These are phyloP conservation scores for Corrigiola litoralis DNA, from an alignment of 179 eudicot species.

Conservation along the genomic window DNA sequence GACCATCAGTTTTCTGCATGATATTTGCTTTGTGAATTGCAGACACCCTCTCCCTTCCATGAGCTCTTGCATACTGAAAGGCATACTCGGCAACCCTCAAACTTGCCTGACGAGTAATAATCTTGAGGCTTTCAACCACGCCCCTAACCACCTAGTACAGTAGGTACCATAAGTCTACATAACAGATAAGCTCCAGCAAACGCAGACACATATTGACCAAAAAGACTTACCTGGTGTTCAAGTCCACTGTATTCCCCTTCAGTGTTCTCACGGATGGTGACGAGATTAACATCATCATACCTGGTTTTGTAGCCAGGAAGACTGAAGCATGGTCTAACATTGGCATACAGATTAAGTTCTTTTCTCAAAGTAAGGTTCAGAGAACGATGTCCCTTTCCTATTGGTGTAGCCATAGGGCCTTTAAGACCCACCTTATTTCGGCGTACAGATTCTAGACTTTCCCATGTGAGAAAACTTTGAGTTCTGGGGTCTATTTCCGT, in stretches of 20 bases:
- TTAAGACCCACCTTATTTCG: constrained; percentile 80
- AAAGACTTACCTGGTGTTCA: constrained; percentile 80
- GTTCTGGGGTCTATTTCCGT: constrained; percentile 85
- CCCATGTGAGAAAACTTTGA: constrained; percentile 95
- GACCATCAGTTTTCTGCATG: constrained; percentile 99
- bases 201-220: not conserved
- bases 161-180: constrained; percentile 13
- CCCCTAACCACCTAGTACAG: constrained; percentile 84
- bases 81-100: constrained; percentile 97
- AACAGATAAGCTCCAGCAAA: not conserved
- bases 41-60: constrained; percentile 90
- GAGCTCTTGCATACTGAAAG: constrained; percentile 84
- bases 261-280: constrained; percentile 97
- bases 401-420: constrained; percentile 99
- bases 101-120: constrained; percentile 97
- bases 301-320: constrained; percentile 97
- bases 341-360: constrained; percentile 90
- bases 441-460: constrained; percentile 89
- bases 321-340: constrained; percentile 98
- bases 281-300: constrained; percentile 85
- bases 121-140: constrained; percentile 96
- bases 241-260: constrained; percentile 99
- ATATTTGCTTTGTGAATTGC: constrained; percentile 98
- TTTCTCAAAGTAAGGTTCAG: constrained; percentile 92
- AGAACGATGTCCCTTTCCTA: constrained; percentile 97